Evolutionary conservation across 2,329 filamentous ascomycete genomes (phyloP).

Genomic region (Xylogone sp.): DNA sequence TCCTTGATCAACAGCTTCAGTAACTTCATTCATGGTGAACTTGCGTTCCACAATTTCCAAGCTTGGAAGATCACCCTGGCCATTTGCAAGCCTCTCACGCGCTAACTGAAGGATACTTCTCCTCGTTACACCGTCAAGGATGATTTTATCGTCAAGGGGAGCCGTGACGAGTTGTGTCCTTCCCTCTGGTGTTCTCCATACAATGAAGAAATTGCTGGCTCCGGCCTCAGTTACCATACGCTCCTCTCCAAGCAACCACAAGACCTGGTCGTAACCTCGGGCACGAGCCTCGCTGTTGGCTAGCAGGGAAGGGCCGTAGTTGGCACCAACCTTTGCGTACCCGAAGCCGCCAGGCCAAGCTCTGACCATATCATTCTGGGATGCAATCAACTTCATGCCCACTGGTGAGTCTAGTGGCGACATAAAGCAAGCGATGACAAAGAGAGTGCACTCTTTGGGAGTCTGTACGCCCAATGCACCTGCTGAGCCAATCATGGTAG

Average conservation of each 20-base stretch:
- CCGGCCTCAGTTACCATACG: conserved; percentile 85
- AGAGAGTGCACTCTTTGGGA: conserved; percentile 82
- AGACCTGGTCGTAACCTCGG: conserved; percentile 79
- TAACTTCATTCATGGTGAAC: conserved; percentile 77
- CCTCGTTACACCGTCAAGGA: conserved; percentile 85
- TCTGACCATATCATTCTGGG: conserved; percentile 75
- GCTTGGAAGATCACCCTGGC: conserved; percentile 36
- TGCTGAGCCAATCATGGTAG: conserved; percentile 82
- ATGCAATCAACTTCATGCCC: conserved; percentile 73
- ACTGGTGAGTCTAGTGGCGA: conserved; percentile 47
- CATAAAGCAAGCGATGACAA: conserved; percentile 69
- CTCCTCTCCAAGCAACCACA: conserved; percentile 85
- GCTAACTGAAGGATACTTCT: conserved; percentile 74
- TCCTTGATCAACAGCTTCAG: conserved; percentile 69
- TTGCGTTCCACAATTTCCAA: conserved; percentile 75
- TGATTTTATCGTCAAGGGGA: conserved; percentile 76
- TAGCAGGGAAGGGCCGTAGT: conserved; percentile 82
- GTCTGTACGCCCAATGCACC: conserved; percentile 75
- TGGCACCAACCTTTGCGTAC: conserved; percentile 87
- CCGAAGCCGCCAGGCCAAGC: conserved; percentile 94
- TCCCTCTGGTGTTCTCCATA: conserved; percentile 67
- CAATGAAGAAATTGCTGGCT: conserved; percentile 86
- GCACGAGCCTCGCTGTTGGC: conserved; percentile 72
- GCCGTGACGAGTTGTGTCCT: conserved; percentile 74
- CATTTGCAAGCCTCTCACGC: conserved; percentile 51